phyloP scores from a whole-genome alignment of 768 basidiomycete genomes.

The Chalciporus chontae region DNA sequence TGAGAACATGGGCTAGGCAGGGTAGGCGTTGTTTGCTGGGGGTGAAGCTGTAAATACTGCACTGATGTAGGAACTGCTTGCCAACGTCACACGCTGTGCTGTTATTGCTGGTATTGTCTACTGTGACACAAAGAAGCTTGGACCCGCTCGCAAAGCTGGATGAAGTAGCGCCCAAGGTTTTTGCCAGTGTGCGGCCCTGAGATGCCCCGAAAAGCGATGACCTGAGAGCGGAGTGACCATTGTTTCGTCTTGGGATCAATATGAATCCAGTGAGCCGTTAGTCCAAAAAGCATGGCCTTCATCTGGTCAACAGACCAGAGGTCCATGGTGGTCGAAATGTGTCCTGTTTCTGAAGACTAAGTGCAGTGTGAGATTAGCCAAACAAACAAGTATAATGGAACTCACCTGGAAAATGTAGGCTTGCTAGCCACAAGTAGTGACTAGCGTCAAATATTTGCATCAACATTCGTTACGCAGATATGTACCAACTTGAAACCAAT shows the following conservation, averaged over 20 bases:
- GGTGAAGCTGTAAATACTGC: slow-evolving; percentile 15
- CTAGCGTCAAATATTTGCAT: too few relatives aligned
- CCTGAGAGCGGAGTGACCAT: slow-evolving; percentile 23
- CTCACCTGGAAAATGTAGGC: slow-evolving; percentile 8
- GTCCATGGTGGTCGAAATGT: slow-evolving; percentile 13
- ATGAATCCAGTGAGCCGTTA: slow-evolving; percentile 19
- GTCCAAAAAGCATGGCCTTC: slow-evolving; percentile 22
- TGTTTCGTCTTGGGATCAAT: fast-evolving
- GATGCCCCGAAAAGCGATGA: slow-evolving; percentile 22
- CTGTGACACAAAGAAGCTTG: slow-evolving; percentile 21
- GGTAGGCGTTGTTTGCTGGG: slow-evolving; percentile 16
- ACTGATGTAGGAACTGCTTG: too few relatives aligned
- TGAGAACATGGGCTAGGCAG: slow-evolving; percentile 31
- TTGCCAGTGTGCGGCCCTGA: slow-evolving; percentile 22
- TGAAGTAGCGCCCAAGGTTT: slow-evolving; percentile 27
- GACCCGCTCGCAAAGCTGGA: slow-evolving; percentile 21
- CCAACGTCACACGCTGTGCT: slow-evolving; percentile 9
- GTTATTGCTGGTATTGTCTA: slow-evolving; percentile 28
- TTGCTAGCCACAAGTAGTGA: slow-evolving; percentile 5
- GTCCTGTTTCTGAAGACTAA: too few relatives aligned
- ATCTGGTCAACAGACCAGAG: slow-evolving; percentile 18
- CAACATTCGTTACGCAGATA: too few relatives aligned
- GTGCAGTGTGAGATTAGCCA: too few relatives aligned
- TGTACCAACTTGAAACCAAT: too few relatives aligned
- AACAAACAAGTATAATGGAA: too few relatives aligned